Evolutionary conservation across 768 basidiomycete species (phyloP).

Genomic region (Amanita rubescens): DNA sequence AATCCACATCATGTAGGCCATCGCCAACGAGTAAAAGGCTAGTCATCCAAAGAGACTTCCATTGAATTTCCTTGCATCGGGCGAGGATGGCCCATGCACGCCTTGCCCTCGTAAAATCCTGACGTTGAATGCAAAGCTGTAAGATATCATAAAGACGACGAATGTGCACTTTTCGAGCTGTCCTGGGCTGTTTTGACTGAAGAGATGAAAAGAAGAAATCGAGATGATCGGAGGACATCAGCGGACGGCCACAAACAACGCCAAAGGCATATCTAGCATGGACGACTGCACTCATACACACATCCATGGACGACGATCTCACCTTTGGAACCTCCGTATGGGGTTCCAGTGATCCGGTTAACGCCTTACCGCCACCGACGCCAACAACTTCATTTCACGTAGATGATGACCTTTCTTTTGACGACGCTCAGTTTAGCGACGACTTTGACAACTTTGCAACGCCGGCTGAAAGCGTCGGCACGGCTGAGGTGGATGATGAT

Average conservation of each 20-base stretch:
- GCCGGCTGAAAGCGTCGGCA: constrained; percentile 23
- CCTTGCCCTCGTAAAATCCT: constrained; percentile 55
- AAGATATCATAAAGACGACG: constrained; percentile 70
- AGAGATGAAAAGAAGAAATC: constrained; percentile 57
- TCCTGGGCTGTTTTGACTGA: constrained; percentile 39
- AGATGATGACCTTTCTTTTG: constrained; percentile 21
- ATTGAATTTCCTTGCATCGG: constrained; percentile 72
- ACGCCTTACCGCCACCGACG: constrained; percentile 22
- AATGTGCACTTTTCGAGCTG: constrained; percentile 63
- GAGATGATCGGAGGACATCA: constrained; percentile 29
- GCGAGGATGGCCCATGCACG: constrained; percentile 69
- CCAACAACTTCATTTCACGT: constrained; percentile 18
- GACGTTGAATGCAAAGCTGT: constrained; percentile 60
- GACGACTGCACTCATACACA: constrained; percentile 7
- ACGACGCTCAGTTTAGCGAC: constrained; percentile 32
- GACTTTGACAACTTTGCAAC: constrained; percentile 60
- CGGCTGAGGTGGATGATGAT: constrained; percentile 49
- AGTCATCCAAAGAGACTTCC: constrained; percentile 65
- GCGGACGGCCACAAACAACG: constrained; percentile 20
- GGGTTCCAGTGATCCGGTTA: constrained; percentile 40
- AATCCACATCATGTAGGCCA: constrained; percentile 19
- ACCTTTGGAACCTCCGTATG: constrained; percentile 70
- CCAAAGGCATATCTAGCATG: constrained; percentile 19
- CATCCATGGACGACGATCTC: constrained; percentile 62
- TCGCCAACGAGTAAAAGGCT: constrained; percentile 50